These are phyloP conservation scores for Marvania coccoides DNA, from an alignment of 139 green algal species.

Conservation along the genomic window DNA sequence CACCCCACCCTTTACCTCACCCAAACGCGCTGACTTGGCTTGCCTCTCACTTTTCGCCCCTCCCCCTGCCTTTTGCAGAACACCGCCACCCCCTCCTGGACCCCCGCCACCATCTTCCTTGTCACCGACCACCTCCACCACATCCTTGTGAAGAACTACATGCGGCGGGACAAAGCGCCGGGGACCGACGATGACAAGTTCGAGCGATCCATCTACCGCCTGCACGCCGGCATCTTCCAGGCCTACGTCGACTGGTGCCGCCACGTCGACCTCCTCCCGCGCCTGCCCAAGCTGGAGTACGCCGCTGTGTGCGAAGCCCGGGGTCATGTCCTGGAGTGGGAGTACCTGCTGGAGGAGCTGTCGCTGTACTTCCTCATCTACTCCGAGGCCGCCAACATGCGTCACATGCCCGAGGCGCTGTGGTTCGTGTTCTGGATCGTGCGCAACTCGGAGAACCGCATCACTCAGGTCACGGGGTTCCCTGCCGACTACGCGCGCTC, in stretches of 20 bases:
- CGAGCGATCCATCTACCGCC: slow-evolving; percentile 33
- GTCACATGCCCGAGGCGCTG: slow-evolving; percentile 68
- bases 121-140: slow-evolving; percentile 60
- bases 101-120: slow-evolving; percentile 56
- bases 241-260: slow-evolving; percentile 36
- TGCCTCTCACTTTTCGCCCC: neutral
- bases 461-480: neutral
- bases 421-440: slow-evolving; percentile 72
- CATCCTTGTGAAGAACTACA: slow-evolving; percentile 60
- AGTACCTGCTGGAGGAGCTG: slow-evolving; percentile 50
- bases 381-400: slow-evolving; percentile 65
- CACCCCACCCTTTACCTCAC: neutral
- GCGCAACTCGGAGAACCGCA: slow-evolving; percentile 21
- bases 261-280: slow-evolving; percentile 20
- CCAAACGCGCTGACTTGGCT: neutral
- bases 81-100: slow-evolving; percentile 16
- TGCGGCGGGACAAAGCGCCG: slow-evolving; percentile 33
- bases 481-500: neutral
- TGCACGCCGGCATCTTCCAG: slow-evolving; percentile 60
- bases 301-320: neutral
- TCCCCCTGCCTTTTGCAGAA: neutral
- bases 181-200: slow-evolving; percentile 30
- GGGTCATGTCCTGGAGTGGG: slow-evolving; percentile 24
- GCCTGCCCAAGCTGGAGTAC: slow-evolving; percentile 11
- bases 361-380: slow-evolving; percentile 79